Conservation (phyloP, 331 rosid genomes). For the Acacia pycnantha region DNA sequence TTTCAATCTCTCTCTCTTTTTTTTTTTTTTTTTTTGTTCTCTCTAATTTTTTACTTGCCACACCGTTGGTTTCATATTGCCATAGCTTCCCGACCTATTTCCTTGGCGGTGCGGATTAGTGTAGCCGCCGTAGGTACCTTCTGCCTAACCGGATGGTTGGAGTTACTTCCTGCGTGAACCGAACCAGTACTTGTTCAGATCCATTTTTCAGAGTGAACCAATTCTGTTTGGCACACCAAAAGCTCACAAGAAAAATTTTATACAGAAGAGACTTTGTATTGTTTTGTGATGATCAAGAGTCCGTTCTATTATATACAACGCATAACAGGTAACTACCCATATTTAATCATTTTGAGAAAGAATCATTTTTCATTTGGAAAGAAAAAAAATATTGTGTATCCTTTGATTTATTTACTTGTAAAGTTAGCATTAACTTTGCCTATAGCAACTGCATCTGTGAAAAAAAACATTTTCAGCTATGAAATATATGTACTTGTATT, state of each 20-base stretch:
- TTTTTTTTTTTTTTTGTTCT: no score
- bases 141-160: slow-evolving; percentile 55
- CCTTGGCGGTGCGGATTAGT: slow-evolving; percentile 9
- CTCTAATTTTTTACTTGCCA: no score
- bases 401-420: no score
- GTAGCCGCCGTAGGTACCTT: slow-evolving; percentile 33
- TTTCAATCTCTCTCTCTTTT: no score
- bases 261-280: no score
- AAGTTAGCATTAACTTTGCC: no score
- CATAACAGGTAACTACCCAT: neutral
- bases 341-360: slow-evolving; percentile 4
- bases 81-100: slow-evolving; percentile 19
- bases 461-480: no score
- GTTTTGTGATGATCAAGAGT: neutral
- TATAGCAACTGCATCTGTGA: no score
- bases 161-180: slow-evolving; percentile 38
- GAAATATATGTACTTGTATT: no score
- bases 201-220: slow-evolving; percentile 31
- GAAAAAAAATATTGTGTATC: no score
- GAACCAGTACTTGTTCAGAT: slow-evolving; percentile 49
- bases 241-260: neutral
- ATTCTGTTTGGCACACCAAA: neutral
- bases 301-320: neutral
- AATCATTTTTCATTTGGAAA: slow-evolving; percentile 17
- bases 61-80: slow-evolving; percentile 24